phyloP scores from a whole-genome alignment of 805 yeast species.

The Saturnispora silvae region DNA sequence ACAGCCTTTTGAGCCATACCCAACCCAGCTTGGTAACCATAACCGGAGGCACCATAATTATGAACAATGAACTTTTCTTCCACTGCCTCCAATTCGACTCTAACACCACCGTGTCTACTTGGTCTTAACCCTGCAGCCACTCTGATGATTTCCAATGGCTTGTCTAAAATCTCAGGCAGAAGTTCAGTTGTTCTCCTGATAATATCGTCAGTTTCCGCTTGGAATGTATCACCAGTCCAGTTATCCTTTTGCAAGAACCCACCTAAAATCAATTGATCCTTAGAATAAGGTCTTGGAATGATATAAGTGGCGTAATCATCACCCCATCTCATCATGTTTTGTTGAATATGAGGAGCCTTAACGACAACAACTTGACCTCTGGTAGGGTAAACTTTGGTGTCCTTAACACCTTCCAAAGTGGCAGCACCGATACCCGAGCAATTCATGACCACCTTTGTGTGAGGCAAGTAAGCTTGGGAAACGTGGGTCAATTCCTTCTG shows the following conservation, averaged over 20 bases:
- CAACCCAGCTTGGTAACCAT: slow-evolving; percentile 56
- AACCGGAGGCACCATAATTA: slow-evolving; percentile 62
- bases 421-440: slow-evolving; percentile 70
- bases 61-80: slow-evolving; percentile 42
- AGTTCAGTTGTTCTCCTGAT: slow-evolving; percentile 44
- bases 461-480: slow-evolving; percentile 37
- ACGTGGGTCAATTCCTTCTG: slow-evolving; percentile 41
- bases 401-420: slow-evolving; percentile 54
- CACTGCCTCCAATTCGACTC: slow-evolving; percentile 53
- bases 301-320: slow-evolving; percentile 50
- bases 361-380: slow-evolving; percentile 75
- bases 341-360: slow-evolving; percentile 55
- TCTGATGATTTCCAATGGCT: slow-evolving; percentile 42
- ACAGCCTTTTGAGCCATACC: slow-evolving; percentile 50
- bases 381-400: slow-evolving; percentile 53
- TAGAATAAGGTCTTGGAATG: slow-evolving; percentile 60
- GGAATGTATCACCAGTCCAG: slow-evolving; percentile 51
- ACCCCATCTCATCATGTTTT: slow-evolving; percentile 56
- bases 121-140: slow-evolving; percentile 73
- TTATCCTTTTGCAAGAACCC: slow-evolving; percentile 60
- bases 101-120: slow-evolving; percentile 61
- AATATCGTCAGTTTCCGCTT: slow-evolving; percentile 50
- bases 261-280: slow-evolving; percentile 62
- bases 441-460: slow-evolving; percentile 49
- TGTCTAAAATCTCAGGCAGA: slow-evolving; percentile 37